Evolutionary conservation across 495 filamentous ascomycete species (phyloP).

Genomic region (Saxispiralis lemnorum): DNA sequence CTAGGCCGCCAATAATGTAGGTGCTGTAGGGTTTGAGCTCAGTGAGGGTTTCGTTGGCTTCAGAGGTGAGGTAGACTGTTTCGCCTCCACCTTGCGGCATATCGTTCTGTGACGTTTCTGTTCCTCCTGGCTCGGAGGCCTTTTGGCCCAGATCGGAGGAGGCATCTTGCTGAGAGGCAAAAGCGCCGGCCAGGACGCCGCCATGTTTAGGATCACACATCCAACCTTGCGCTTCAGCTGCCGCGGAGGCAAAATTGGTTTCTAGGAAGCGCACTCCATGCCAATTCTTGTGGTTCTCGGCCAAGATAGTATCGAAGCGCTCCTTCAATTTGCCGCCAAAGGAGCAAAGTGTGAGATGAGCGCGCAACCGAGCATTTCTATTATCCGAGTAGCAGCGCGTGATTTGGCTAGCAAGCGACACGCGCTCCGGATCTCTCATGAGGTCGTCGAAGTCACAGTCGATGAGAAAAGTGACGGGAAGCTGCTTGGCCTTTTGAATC

Average conservation of each 20-base stretch:
- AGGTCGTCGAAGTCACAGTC: slow-evolving; percentile 85
- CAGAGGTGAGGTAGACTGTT: slow-evolving; percentile 73
- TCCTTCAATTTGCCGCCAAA: slow-evolving; percentile 60
- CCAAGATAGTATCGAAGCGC: slow-evolving; percentile 58
- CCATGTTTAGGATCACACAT: slow-evolving; percentile 35
- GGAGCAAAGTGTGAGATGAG: slow-evolving; percentile 55
- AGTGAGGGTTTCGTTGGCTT: slow-evolving; percentile 64
- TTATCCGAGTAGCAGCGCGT: slow-evolving; percentile 83
- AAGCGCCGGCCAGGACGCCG: slow-evolving; percentile 37
- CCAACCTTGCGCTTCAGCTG: slow-evolving; percentile 36
- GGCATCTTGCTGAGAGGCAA: neutral
- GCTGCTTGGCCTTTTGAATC: slow-evolving; percentile 27
- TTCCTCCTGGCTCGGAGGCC: neutral
- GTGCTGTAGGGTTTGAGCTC: slow-evolving; percentile 65
- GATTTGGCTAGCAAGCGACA: slow-evolving; percentile 65
- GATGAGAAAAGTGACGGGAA: slow-evolving; percentile 64
- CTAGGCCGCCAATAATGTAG: slow-evolving; percentile 87
- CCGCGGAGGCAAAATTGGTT: slow-evolving; percentile 50
- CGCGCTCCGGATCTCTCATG: slow-evolving; percentile 69
- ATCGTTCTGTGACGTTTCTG: slow-evolving; percentile 3
- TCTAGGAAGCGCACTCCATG: slow-evolving; percentile 52
- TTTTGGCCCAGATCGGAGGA: too few species aligned
- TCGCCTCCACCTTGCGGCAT: slow-evolving; percentile 28
- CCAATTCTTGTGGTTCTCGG: slow-evolving; percentile 52
- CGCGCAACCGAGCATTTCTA: slow-evolving; percentile 40